Percentiles rank a stretch among this genome's conserved stretches.
phyloP scores from a whole-genome alignment of 495 filamentous ascomycete genomes.

The Entonaema liquescens region DNA sequence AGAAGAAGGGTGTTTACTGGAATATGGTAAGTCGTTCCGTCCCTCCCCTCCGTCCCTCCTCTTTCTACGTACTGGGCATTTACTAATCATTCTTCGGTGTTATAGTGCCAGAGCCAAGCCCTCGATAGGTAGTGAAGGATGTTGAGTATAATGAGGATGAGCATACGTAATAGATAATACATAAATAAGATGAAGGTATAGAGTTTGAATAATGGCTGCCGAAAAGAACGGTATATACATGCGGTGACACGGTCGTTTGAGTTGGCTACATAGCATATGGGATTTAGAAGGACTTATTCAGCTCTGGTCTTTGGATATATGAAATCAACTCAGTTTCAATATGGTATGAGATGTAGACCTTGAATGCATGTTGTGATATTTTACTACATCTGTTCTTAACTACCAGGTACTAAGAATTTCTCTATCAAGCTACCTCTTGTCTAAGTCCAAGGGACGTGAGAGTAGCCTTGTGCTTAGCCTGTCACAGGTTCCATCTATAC shows the following conservation, averaged over 20 bases:
- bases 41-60: not conserved
- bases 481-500: too few relatives aligned
- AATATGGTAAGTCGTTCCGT: conserved; percentile 55
- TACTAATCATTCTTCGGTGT: not conserved
- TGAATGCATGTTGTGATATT: too few relatives aligned
- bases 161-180: not conserved
- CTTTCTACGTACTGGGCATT: not conserved
- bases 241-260: not conserved
- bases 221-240: not conserved
- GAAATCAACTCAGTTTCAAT: not conserved
- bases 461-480: too few relatives aligned
- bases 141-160: not conserved
- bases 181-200: not conserved
- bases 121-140: conserved; percentile 33
- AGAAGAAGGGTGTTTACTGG: conserved; percentile 61
- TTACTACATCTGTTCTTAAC: too few relatives aligned
- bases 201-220: not conserved
- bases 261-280: not conserved
- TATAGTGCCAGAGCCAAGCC: conserved; percentile 46
- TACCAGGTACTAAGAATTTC: too few relatives aligned
- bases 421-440: too few relatives aligned
- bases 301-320: conserved; percentile 21
- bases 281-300: conserved; percentile 8
- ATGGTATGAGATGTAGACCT: not conserved
- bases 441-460: too few relatives aligned